Evolutionary conservation across 371 early-diverging fungal species (phyloP).

Genomic region (Sporodiniella umbellata): DNA sequence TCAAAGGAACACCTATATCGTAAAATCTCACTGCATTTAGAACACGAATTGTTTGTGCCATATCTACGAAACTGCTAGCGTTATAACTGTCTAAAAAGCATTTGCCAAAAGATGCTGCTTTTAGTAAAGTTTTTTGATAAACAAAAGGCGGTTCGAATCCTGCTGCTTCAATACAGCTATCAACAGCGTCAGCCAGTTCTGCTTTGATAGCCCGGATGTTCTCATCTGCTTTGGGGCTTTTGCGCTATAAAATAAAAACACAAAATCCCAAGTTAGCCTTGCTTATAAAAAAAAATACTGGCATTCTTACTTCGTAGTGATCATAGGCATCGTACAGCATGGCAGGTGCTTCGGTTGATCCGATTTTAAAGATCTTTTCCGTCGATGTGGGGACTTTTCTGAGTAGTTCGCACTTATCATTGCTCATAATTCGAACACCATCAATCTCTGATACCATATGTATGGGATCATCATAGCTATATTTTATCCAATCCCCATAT

Average conservation of each 20-base stretch:
- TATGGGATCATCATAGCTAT: conserved; percentile 76
- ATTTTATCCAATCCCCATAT: conserved; percentile 87
- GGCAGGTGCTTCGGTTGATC: conserved; percentile 92
- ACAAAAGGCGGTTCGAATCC: conserved; percentile 77
- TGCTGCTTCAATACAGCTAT: conserved; percentile 93
- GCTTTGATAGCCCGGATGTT: conserved; percentile 83
- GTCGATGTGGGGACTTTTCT: conserved; percentile 84
- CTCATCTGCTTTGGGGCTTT: conserved; percentile 91
- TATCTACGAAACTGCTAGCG: conserved; percentile 82
- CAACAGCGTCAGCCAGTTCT: conserved; percentile 84
- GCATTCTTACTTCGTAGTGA: conserved; percentile 70
- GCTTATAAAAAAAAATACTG: neutral
- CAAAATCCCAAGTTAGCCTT: neutral
- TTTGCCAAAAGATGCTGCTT: conserved; percentile 96
- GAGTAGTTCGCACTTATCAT: conserved; percentile 79
- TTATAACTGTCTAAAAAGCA: conserved; percentile 84
- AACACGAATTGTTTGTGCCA: conserved; percentile 83
- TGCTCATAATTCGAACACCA: conserved; percentile 88
- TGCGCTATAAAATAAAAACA: conserved; percentile 61
- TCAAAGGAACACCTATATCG: conserved; percentile 87
- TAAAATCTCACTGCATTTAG: conserved; percentile 84
- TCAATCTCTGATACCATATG: conserved; percentile 88
- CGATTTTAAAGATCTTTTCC: conserved; percentile 87
- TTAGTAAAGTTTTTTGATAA: conserved; percentile 76
- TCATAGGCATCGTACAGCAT: conserved; percentile 93